Evolutionary conservation across 306 rosid species (phyloP).

Genomic region (Hippophae rhamnoides): DNA sequence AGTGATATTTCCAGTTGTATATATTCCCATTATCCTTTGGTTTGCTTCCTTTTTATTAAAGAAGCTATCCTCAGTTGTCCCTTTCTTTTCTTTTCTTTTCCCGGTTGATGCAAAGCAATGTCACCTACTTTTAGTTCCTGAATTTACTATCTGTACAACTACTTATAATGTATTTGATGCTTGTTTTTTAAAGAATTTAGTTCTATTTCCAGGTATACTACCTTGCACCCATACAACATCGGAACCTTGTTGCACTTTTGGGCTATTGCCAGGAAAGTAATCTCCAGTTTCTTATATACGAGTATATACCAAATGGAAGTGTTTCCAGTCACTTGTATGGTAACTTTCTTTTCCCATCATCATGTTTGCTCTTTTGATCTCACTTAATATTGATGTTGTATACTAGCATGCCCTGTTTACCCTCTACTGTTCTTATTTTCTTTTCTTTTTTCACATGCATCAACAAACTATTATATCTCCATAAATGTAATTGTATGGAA

Average conservation of each 20-base stretch:
- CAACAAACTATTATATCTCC: neutral
- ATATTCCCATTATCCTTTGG: too few relatives aligned
- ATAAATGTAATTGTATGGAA: conserved; percentile 3
- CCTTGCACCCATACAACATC: conserved; percentile 69
- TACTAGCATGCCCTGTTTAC: conserved; percentile 1
- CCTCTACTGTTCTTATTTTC: neutral
- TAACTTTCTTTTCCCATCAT: conserved; percentile 35
- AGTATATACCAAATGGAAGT: conserved; percentile 80
- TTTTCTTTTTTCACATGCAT: neutral
- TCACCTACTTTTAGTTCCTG: too few relatives aligned
- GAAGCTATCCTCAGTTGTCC: too few relatives aligned
- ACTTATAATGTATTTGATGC: neutral
- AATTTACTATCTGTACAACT: neutral
- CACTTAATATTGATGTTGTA: conserved; percentile 3
- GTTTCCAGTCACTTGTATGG: conserved; percentile 90
- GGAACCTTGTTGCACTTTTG: conserved; percentile 70
- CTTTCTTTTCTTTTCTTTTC: too few relatives aligned
- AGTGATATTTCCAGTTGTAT: too few relatives aligned
- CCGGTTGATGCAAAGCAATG: too few relatives aligned
- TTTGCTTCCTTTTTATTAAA: too few relatives aligned
- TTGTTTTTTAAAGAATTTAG: conserved; percentile 22
- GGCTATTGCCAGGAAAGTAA: conserved; percentile 92
- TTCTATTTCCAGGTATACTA: conserved; percentile 58
- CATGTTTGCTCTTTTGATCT: conserved; percentile 5
- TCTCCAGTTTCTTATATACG: conserved; percentile 77